phyloP scores from a whole-genome alignment of 768 basidiomycete genomes.

The Trametes elegans region DNA sequence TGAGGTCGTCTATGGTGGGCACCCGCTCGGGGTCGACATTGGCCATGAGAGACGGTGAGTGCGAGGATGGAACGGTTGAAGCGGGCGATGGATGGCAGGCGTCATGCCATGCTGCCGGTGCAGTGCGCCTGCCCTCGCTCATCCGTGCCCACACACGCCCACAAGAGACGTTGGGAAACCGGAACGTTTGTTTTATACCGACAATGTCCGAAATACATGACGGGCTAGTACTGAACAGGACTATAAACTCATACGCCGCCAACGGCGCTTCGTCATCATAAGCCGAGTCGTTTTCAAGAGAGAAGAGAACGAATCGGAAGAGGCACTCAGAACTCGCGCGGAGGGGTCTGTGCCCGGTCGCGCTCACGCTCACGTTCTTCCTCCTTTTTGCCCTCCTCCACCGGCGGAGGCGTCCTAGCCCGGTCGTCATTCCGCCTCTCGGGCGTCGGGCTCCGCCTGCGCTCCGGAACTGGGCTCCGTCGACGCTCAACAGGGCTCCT shows the following conservation, averaged over 20 bases:
- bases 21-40: constrained; percentile 16
- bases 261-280: background rate
- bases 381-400: constrained; percentile 42
- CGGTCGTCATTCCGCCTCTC: constrained; percentile 45
- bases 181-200: background rate
- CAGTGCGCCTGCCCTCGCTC: too few relatives aligned
- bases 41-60: background rate
- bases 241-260: background rate
- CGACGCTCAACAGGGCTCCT: constrained; percentile 43
- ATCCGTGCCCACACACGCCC: background rate
- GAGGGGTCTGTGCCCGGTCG: constrained; percentile 55
- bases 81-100: too few relatives aligned
- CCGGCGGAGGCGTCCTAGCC: constrained; percentile 54
- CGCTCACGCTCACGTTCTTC: constrained; percentile 31
- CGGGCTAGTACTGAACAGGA: background rate
- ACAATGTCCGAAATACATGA: constrained; percentile 12
- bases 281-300: background rate
- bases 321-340: constrained; percentile 41
- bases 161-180: background rate
- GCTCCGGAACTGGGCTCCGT: constrained; percentile 42
- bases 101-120: too few relatives aligned
- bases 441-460: constrained; percentile 44
- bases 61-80: too few relatives aligned
- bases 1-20: constrained; percentile 34
- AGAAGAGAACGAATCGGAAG: background rate